Conservation (phyloP, 2,329 filamentous ascomycete species). For the Aspergillus chevalieri region DNA sequence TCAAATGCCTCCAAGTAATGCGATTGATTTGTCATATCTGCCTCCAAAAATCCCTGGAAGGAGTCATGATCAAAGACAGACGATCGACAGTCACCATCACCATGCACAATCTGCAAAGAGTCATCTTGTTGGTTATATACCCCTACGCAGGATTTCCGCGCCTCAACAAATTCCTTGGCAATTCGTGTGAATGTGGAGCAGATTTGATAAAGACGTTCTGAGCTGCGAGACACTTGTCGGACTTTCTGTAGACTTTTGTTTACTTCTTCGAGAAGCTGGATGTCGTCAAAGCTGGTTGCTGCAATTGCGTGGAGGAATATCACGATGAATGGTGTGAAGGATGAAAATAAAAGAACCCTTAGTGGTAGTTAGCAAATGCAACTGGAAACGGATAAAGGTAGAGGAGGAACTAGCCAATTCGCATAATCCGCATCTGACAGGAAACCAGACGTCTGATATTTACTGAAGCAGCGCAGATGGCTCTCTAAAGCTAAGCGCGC, state of each 20-base stretch:
- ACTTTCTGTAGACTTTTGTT: constrained; percentile 5
- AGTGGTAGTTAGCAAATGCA: no score
- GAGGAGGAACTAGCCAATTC: constrained; percentile 12
- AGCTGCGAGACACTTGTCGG: constrained; percentile 3
- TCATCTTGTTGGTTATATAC: background rate
- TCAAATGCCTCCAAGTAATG: background rate
- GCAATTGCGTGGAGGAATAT: constrained; percentile 14
- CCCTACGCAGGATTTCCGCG: background rate
- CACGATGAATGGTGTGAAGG: constrained; percentile 20
- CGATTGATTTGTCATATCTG: background rate
- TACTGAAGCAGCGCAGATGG: constrained; percentile 12
- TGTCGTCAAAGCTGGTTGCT: constrained; percentile 8
- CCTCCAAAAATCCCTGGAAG: background rate
- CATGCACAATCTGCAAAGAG: background rate
- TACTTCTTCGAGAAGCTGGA: constrained; percentile 13
- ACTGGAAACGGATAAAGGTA: background rate
- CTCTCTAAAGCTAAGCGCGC: constrained; percentile 12
- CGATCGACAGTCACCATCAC: background rate
- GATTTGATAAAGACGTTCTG: constrained; percentile 9
- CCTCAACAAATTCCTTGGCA: constrained; percentile 2
- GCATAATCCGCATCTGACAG: constrained; percentile 13
- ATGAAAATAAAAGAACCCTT: constrained; percentile 19
- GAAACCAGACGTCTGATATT: constrained; percentile 5
- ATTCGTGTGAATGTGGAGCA: constrained; percentile 8
- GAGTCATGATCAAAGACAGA: background rate